Evolutionary conservation across 345 rosid genomes (phyloP).

Genomic region (Odontarrhena argentea): DNA sequence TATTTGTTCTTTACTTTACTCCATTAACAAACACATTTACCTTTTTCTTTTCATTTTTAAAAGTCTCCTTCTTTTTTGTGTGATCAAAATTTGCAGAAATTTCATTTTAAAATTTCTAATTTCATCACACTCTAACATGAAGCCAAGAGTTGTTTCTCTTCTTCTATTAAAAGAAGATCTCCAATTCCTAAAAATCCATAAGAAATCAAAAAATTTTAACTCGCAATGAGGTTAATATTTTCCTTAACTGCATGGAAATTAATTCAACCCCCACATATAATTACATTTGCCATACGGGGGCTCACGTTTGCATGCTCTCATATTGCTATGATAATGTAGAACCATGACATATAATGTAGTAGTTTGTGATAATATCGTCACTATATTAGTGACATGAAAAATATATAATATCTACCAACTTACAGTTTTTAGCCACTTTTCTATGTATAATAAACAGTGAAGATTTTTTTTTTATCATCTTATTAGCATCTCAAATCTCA

Average conservation of each 20-base stretch:
- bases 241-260: neutral
- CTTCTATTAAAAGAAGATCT: neutral
- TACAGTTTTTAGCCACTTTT: neutral
- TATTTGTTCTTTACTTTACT: slow-evolving; percentile 25
- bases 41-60: slow-evolving; percentile 23
- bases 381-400: no score
- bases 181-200: no score
- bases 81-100: neutral
- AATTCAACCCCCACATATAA: neutral
- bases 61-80: neutral
- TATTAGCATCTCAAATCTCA: neutral
- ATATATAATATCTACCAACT: no score
- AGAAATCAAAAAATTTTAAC: no score
- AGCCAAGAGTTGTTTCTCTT: neutral
- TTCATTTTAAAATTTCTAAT: neutral
- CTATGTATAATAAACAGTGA: neutral
- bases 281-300: no score
- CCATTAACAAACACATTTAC: slow-evolving; percentile 28
- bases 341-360: no score
- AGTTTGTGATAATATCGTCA: no score
- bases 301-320: no score
- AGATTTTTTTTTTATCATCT: neutral
- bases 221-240: neutral
- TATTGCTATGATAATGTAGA: no score
- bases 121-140: neutral